A percentile compares a stretch with the other conserved stretches of the same genome.
These are phyloP conservation scores for Aspergillus coremiiformis DNA, from an alignment of 495 filamentous ascomycete genomes.

Conservation along the genomic window DNA sequence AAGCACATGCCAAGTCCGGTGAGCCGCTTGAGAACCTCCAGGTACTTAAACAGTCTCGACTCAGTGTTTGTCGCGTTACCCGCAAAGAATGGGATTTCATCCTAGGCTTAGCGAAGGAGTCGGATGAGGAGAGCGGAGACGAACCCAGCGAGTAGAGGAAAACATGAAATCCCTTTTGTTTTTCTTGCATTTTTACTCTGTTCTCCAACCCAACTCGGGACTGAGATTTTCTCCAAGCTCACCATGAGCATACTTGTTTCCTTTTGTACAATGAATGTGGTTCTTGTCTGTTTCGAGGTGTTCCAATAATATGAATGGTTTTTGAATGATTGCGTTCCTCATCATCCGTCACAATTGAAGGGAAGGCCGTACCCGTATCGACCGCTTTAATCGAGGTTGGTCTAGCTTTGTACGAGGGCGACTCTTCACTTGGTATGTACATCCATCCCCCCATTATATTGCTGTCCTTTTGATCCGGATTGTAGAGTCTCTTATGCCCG, in stretches of 20 bases:
- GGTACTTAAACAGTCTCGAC: constrained; percentile 65
- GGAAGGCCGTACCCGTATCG: too few relatives aligned
- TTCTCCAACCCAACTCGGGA: neutral
- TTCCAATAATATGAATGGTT: neutral
- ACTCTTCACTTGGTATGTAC: too few relatives aligned
- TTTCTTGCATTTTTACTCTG: neutral
- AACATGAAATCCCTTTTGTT: neutral
- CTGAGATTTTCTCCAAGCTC: neutral
- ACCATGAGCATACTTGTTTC: constrained; percentile 7
- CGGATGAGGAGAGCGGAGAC: constrained; percentile 9
- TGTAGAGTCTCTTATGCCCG: too few relatives aligned
- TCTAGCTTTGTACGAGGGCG: too few relatives aligned
- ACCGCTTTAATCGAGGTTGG: too few relatives aligned
- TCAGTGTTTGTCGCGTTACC: constrained; percentile 78
- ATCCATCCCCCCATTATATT: too few relatives aligned
- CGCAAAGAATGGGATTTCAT: constrained; percentile 76
- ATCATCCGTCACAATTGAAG: neutral
- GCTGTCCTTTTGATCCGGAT: too few relatives aligned
- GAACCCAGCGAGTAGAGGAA: constrained; percentile 11
- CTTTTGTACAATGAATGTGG: constrained; percentile 15
- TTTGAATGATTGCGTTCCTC: neutral
- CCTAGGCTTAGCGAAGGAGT: constrained; percentile 36
- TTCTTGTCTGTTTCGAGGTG: neutral
- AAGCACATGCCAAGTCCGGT: constrained; percentile 50
- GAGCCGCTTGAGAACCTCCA: constrained; percentile 72